Conservation (phyloP, 2,329 filamentous ascomycete species). For the Plenodomus lindquistii region DNA sequence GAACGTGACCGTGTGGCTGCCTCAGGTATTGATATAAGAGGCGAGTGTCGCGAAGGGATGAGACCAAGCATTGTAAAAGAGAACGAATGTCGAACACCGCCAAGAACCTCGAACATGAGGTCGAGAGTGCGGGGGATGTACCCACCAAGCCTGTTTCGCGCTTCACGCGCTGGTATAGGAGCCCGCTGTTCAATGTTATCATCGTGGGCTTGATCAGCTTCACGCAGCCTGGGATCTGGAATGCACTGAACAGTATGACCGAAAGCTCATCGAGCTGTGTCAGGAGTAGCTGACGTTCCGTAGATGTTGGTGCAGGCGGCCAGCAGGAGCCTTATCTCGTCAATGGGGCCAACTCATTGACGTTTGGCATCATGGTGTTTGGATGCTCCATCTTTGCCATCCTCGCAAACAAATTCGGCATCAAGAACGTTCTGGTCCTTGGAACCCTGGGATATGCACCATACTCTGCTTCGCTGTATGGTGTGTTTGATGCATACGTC, state of each 20-base stretch:
- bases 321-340: slow-evolving; percentile 44
- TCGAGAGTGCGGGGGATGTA: slow-evolving; percentile 6
- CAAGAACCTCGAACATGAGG: slow-evolving; percentile 19
- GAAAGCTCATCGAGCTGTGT: background rate
- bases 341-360: slow-evolving; percentile 50
- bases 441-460: slow-evolving; percentile 38
- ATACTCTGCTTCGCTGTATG: slow-evolving; percentile 29
- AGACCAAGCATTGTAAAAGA: too few species aligned
- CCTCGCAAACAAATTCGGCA: slow-evolving; percentile 39
- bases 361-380: slow-evolving; percentile 51
- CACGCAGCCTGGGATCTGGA: slow-evolving; percentile 55
- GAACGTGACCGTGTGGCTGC: background rate
- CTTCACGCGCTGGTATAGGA: slow-evolving; percentile 45
- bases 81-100: background rate
- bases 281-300: slow-evolving; percentile 12
- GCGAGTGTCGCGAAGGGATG: background rate
- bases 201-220: slow-evolving; percentile 52
- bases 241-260: slow-evolving; percentile 49
- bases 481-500: background rate
- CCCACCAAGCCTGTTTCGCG: slow-evolving; percentile 17
- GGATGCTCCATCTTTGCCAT: slow-evolving; percentile 30
- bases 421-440: slow-evolving; percentile 39
- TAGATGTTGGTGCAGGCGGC: slow-evolving; percentile 33
- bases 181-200: slow-evolving; percentile 54
- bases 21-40: background rate